Conservation (phyloP, 305 asterid species). For the Coffea humblotiana region DNA sequence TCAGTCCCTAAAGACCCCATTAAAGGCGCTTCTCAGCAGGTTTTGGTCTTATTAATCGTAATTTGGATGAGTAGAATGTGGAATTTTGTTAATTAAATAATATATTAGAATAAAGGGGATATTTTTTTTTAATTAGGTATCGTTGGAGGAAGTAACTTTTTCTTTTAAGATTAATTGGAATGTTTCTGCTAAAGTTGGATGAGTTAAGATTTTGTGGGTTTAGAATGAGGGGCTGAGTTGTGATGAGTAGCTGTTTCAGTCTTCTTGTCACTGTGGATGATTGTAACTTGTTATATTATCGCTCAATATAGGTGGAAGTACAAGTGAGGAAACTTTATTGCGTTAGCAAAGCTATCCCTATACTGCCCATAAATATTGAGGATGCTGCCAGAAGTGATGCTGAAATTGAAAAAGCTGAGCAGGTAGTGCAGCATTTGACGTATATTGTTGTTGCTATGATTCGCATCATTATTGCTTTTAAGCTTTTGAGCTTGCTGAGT, state of each 20-base stretch:
- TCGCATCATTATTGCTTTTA: neutral
- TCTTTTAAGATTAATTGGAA: too few species aligned
- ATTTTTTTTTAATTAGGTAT: too few species aligned
- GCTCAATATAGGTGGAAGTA: slow-evolving; percentile 65
- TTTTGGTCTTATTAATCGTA: slow-evolving; percentile 1
- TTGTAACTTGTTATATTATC: neutral
- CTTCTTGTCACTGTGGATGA: neutral
- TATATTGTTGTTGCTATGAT: too few species aligned
- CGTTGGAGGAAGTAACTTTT: too few species aligned
- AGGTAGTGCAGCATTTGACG: slow-evolving; percentile 32
- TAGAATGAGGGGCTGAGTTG: too few species aligned
- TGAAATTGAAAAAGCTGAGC: slow-evolving; percentile 67
- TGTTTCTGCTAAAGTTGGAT: too few species aligned
- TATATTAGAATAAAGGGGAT: too few species aligned
- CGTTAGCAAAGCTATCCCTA: slow-evolving; percentile 59
- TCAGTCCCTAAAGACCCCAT: slow-evolving; percentile 59
- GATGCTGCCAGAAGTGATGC: slow-evolving; percentile 88
- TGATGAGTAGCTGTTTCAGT: too few species aligned
- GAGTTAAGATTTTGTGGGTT: too few species aligned
- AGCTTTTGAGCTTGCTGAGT: neutral
- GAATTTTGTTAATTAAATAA: too few species aligned
- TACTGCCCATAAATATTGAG: slow-evolving; percentile 71
- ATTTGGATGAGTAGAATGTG: neutral
- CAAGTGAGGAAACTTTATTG: slow-evolving; percentile 72
- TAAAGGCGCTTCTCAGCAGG: slow-evolving; percentile 87